Evolutionary conservation across 495 filamentous ascomycete species (phyloP), one percentile per base, ranked within the genome.

Genomic region (Cryomyces minteri): DNA sequence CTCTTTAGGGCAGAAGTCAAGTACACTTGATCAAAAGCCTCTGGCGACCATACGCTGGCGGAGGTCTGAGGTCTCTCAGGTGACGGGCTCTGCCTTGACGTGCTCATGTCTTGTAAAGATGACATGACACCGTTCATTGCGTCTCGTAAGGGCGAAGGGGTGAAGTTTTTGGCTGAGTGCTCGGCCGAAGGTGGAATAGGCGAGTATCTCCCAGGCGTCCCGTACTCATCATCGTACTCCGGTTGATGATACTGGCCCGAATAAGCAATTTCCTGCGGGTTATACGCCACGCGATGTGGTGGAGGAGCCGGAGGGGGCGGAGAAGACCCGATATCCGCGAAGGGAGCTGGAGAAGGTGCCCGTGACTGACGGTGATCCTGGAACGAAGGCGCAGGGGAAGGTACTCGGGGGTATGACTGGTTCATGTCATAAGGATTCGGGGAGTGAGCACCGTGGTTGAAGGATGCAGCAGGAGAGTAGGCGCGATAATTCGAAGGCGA

Each of bases 101-200:
- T 68, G 12, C 77, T 80, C 77, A 99, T 85, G 51, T 85, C 85
- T 58, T 96, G 75, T 43, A 99, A 63, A 32, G 90, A 94, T 48
- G 87, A 86, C 77, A 96, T 96, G 9, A 99, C 87, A 65, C 92
- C 90, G 56, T 95, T 88, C 88, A 96, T 96, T 0, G 90, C 90
- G 58, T 86, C 82, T 41, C 88, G 68, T 2, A 99, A 61, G 0
- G 90, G 92, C 8, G 90, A 94, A 4, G 90, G 90, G 0, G 90
- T 98, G 51, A 85, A 70, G 2, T 80, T 80, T 39, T 70, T 37
- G 34, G 9, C 40, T 10, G 34, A 38, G 34, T 38, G 32, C 44
- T 45, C 48, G 4, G 62, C 77, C 4, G 81, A 83, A 9, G 73
- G 76, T 9, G 78, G 76, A 11, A 58, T 59, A 5, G 78, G 78